Percentiles rank a stretch among this genome's conserved stretches.
Conservation (phyloP, 108 stramenopile species). For the Cyclotella baltica region DNA sequence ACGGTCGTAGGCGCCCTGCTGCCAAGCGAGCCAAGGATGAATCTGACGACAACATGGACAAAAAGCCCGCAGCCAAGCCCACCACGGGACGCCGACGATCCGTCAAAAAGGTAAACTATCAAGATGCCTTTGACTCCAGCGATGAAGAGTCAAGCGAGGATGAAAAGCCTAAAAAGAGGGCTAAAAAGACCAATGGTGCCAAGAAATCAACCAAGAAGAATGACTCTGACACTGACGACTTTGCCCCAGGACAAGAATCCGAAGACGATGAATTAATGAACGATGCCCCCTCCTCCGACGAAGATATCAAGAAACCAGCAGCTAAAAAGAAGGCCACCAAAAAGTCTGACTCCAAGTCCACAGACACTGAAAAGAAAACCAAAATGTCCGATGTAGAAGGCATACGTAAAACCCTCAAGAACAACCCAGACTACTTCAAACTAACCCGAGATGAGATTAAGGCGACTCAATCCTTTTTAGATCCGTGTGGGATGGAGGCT, state of each 20-base stretch:
- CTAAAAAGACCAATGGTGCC: slow-evolving; percentile 20
- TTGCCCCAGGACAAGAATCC: not conserved
- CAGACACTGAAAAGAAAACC: slow-evolving; percentile 24
- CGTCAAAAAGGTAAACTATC: slow-evolving; percentile 22
- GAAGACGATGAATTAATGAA: slow-evolving; percentile 13
- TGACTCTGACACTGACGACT: slow-evolving; percentile 10
- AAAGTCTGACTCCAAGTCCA: not conserved
- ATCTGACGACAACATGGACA: too few relatives aligned
- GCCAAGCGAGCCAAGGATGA: too few relatives aligned
- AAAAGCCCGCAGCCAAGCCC: too few relatives aligned
- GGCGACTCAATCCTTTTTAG: slow-evolving; percentile 50
- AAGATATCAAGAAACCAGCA: slow-evolving; percentile 2
- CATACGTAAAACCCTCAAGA: slow-evolving; percentile 46
- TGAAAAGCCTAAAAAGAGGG: slow-evolving; percentile 6
- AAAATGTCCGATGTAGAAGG: slow-evolving; percentile 46
- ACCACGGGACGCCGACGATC: too few relatives aligned
- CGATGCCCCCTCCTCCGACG: slow-evolving; percentile 7
- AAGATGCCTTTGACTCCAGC: not conserved
- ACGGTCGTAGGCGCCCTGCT: not conserved
- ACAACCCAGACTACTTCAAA: slow-evolving; percentile 43
- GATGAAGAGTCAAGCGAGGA: slow-evolving; percentile 10
- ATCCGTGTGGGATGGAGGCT: slow-evolving; percentile 81
- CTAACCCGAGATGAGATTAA: slow-evolving; percentile 53
- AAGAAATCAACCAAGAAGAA: slow-evolving; percentile 2
- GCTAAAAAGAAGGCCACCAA: slow-evolving; percentile 3